phyloP scores from a whole-genome alignment of 148 eudicot genomes.

The Camellia lanceoleosa region DNA sequence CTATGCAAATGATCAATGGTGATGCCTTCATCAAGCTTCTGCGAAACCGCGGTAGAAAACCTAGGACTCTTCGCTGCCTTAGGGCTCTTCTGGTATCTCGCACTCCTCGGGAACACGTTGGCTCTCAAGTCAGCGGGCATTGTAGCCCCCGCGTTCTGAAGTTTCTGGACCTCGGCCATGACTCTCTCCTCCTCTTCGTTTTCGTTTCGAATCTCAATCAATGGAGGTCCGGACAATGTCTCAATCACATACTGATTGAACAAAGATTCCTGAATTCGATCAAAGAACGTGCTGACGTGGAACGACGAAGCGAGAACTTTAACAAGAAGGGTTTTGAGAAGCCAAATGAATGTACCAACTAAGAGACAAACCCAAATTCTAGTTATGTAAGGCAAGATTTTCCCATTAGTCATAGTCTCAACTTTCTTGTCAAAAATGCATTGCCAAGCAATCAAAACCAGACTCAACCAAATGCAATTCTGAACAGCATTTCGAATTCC shows the following conservation, averaged over 20 bases:
- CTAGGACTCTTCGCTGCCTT: constrained; percentile 38
- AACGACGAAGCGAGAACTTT: constrained; percentile 44
- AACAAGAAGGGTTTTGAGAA: constrained; percentile 29
- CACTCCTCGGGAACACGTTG: constrained; percentile 51
- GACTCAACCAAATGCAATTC: constrained; percentile 29
- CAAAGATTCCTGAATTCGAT: constrained; percentile 41
- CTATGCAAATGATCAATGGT: constrained; percentile 43
- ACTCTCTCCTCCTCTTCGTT: constrained; percentile 32
- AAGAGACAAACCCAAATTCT: constrained; percentile 32
- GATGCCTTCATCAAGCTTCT: constrained; percentile 31
- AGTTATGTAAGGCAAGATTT: constrained; percentile 28
- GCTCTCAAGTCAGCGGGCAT: constrained; percentile 45
- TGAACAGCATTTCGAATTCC: constrained; percentile 35
- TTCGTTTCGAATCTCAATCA: constrained; percentile 24
- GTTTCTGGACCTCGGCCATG: constrained; percentile 32
- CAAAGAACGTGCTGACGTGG: constrained; percentile 48
- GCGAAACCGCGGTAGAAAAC: constrained; percentile 25
- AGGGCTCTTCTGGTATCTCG: constrained; percentile 24
- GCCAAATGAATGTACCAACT: constrained; percentile 31
- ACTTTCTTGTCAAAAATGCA: constrained; percentile 27
- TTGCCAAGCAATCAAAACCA: constrained; percentile 37
- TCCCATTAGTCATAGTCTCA: constrained; percentile 12
- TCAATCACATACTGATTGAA: constrained; percentile 38
- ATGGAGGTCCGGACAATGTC: constrained; percentile 34
- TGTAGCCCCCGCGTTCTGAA: constrained; percentile 31